These are phyloP conservation scores for Azolla pinnata DNA, from an alignment of 75 land plant species.

Conservation along the genomic window DNA sequence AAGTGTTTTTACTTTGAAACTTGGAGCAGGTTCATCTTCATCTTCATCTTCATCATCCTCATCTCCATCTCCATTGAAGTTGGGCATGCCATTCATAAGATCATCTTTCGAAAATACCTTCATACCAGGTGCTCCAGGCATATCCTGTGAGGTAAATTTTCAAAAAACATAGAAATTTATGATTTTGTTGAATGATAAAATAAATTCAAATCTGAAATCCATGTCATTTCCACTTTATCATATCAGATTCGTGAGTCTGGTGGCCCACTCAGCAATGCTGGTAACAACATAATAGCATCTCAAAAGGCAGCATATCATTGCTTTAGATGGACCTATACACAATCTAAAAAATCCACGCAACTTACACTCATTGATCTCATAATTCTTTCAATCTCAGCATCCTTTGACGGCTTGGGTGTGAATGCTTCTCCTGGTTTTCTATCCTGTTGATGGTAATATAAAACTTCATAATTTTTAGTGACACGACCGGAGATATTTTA, in stretches of 20 bases:
- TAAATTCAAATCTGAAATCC: too few relatives aligned
- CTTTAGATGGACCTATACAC: not conserved
- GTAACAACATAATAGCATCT: too few relatives aligned
- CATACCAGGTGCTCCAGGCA: constrained; percentile 96
- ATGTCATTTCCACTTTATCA: too few relatives aligned
- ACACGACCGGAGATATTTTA: not conserved
- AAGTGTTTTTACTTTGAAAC: not conserved
- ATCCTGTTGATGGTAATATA: constrained; percentile 33
- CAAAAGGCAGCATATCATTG: not conserved
- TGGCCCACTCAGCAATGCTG: too few relatives aligned
- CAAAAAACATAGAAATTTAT: too few relatives aligned
- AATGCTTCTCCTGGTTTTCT: constrained; percentile 81
- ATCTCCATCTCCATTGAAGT: constrained; percentile 44
- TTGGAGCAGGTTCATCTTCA: constrained; percentile 30
- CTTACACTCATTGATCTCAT: constrained; percentile 82
- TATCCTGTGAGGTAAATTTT: constrained; percentile 48
- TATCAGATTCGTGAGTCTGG: too few relatives aligned
- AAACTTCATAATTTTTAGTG: not conserved
- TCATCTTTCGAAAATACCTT: constrained; percentile 93
- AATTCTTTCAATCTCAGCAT: constrained; percentile 91
- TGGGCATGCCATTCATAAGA: constrained; percentile 46
- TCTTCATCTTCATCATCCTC: constrained; percentile 84
- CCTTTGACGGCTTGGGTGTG: constrained; percentile 71
- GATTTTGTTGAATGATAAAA: too few relatives aligned
- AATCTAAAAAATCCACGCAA: not conserved